These are phyloP conservation scores for Bimuria novae-zelandiae DNA, from an alignment of 2,329 filamentous ascomycete genomes.

Conservation along the genomic window DNA sequence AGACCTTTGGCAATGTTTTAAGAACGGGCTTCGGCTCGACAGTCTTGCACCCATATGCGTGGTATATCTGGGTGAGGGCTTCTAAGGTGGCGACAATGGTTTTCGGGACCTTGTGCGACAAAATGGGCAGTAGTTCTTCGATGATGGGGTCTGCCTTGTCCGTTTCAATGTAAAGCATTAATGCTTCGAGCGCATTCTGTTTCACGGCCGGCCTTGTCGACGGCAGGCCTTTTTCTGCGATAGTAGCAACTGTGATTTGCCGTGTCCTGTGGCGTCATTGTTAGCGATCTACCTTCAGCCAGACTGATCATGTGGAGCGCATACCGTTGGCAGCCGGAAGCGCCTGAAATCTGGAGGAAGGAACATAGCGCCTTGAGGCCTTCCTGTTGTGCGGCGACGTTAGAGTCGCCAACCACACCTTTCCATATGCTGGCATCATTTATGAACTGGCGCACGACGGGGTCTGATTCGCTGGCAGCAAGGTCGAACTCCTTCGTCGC, in stretches of 20 bases:
- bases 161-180: conserved; percentile 87
- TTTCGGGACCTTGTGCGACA: conserved; percentile 90
- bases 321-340: conserved; percentile 73
- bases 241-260: conserved; percentile 71
- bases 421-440: conserved; percentile 89
- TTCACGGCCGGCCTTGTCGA: conserved; percentile 90
- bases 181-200: conserved; percentile 79
- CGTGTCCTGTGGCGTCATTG: conserved; percentile 63
- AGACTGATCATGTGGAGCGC: conserved; percentile 16
- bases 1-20: conserved; percentile 85
- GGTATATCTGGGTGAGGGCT: conserved; percentile 81
- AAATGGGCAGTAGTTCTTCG: conserved; percentile 82
- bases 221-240: conserved; percentile 88
- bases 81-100: conserved; percentile 76
- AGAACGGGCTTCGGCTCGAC: conserved; percentile 91
- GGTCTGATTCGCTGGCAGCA: conserved; percentile 82
- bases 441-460: conserved; percentile 84
- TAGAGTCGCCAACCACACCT: conserved; percentile 87
- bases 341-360: conserved; percentile 88
- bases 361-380: conserved; percentile 85
- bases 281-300: conserved; percentile 16
- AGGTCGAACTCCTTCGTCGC: conserved; percentile 83
- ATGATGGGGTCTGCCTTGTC: conserved; percentile 84
- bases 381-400: conserved; percentile 95
- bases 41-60: conserved; percentile 93